Evolutionary conservation across 2,329 filamentous ascomycete genomes (phyloP).

Genomic region (Decorospora gaudefroyi): DNA sequence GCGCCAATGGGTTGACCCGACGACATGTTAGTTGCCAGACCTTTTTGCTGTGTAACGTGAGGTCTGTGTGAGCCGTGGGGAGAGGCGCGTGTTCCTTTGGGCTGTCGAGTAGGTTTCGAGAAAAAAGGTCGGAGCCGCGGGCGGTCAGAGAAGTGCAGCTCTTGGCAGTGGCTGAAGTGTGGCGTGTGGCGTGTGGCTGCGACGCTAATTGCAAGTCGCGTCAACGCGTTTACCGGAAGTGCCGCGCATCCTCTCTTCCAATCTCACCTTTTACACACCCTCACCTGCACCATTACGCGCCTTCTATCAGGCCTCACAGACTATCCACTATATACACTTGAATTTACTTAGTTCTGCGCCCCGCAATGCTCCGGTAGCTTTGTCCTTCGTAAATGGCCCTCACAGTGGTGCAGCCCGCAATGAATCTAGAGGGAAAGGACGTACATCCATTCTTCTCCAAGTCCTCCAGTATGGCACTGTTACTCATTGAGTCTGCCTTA

Average conservation of each 20-base stretch:
- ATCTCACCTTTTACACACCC: slow-evolving; percentile 5
- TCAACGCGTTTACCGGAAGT: slow-evolving; percentile 12
- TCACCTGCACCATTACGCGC: no score
- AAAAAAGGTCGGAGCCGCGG: slow-evolving; percentile 34
- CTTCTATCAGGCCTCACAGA: no score
- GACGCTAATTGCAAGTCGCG: slow-evolving; percentile 18
- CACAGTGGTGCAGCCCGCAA: slow-evolving; percentile 43
- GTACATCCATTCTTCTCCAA: slow-evolving; percentile 50
- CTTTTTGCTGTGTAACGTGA: slow-evolving; percentile 13
- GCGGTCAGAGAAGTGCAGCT: slow-evolving; percentile 17
- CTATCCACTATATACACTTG: no score
- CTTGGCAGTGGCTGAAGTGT: slow-evolving; percentile 20
- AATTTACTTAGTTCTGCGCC: background rate
- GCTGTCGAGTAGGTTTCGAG: slow-evolving; percentile 17
- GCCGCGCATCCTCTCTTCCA: no score
- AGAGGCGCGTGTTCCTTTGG: slow-evolving; percentile 20
- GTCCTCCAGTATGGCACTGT: slow-evolving; percentile 24
- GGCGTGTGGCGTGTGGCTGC: slow-evolving; percentile 9
- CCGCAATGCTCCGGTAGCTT: slow-evolving; percentile 24
- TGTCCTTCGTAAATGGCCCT: slow-evolving; percentile 42
- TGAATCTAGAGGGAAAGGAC: slow-evolving; percentile 45
- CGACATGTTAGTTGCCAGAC: slow-evolving; percentile 45
- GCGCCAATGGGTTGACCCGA: slow-evolving; percentile 44
- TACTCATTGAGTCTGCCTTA: no score
- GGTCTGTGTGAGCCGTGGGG: slow-evolving; percentile 31